phyloP scores from a whole-genome alignment of 1,284 basidiomycete genomes.

The Termitomyces sp. region DNA sequence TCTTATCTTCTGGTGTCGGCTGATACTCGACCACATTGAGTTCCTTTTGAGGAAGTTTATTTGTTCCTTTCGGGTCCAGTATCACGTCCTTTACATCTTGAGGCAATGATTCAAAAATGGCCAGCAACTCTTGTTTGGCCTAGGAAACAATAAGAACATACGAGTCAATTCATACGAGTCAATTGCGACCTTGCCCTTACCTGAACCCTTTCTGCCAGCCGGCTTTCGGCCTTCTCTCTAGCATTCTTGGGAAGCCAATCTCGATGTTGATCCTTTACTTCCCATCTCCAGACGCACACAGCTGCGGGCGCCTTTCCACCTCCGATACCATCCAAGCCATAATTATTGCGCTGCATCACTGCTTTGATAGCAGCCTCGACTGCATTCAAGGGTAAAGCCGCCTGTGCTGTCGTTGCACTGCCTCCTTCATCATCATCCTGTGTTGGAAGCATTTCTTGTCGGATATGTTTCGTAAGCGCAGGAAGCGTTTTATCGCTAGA shows the following conservation, averaged over 20 bases:
- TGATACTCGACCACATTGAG: constrained; percentile 27
- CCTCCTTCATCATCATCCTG: constrained; percentile 47
- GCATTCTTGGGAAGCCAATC: constrained; percentile 69
- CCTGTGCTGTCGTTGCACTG: constrained; percentile 36
- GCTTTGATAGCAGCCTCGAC: constrained; percentile 61
- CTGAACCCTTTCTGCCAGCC: constrained; percentile 62
- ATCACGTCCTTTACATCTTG: constrained; percentile 51
- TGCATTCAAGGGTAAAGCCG: constrained; percentile 43
- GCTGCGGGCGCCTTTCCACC: constrained; percentile 51
- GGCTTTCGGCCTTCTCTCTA: constrained; percentile 58
- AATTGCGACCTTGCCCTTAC: constrained; percentile 35
- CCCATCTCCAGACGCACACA: constrained; percentile 85
- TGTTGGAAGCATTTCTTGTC: constrained; percentile 54
- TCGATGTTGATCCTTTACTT: constrained; percentile 55
- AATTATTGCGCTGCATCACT: constrained; percentile 64
- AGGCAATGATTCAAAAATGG: constrained; percentile 50
- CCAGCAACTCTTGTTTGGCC: constrained; percentile 57
- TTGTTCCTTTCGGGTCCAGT: constrained; percentile 46
- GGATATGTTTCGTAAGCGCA: constrained; percentile 60
- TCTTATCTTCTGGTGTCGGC: constrained; percentile 20
- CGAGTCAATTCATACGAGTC: not conserved
- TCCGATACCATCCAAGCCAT: constrained; percentile 56
- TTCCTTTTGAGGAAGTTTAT: constrained; percentile 37
- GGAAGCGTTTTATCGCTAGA: constrained; percentile 63
- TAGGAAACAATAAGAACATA: constrained; percentile 25